phyloP scores from a whole-genome alignment of 371 early-diverging fungal species.

The Haplosporangium sp. region DNA sequence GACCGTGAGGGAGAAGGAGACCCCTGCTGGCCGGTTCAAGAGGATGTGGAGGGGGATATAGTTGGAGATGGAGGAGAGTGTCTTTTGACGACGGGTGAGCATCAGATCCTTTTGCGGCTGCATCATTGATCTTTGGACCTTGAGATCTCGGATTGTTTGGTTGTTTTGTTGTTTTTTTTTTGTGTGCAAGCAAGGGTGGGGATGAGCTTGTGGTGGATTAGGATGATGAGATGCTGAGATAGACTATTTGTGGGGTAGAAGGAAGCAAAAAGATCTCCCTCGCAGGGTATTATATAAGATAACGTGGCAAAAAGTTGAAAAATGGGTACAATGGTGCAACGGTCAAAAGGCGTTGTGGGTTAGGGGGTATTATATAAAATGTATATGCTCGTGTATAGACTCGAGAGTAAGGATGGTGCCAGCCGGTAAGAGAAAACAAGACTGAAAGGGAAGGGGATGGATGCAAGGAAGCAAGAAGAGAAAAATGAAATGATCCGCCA shows the following conservation, averaged over 20 bases:
- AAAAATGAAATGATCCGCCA: neutral
- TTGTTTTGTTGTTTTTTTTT: too few species aligned
- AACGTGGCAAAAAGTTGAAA: too few species aligned
- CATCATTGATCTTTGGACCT: neutral
- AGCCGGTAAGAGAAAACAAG: neutral
- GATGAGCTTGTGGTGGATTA: neutral
- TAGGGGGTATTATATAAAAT: too few species aligned
- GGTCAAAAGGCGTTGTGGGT: too few species aligned
- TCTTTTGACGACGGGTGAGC: constrained; percentile 48
- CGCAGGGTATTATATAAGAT: too few species aligned
- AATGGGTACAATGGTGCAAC: too few species aligned
- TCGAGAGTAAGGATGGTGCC: too few species aligned
- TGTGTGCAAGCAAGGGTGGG: neutral
- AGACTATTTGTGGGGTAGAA: too few species aligned
- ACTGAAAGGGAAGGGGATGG: neutral
- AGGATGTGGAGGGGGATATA: constrained; percentile 32
- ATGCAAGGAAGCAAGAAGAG: neutral
- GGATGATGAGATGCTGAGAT: too few species aligned
- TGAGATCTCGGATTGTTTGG: neutral
- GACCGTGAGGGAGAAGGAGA: constrained; percentile 38
- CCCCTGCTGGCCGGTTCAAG: constrained; percentile 28
- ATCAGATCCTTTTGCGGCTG: constrained; percentile 24
- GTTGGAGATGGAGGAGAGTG: constrained; percentile 49
- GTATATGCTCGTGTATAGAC: too few species aligned
- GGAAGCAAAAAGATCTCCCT: too few species aligned